A percentile compares a stretch with the other conserved stretches of the same genome.
Conservation (phyloP, 108 stramenopile species). For the Tribonema minus region DNA sequence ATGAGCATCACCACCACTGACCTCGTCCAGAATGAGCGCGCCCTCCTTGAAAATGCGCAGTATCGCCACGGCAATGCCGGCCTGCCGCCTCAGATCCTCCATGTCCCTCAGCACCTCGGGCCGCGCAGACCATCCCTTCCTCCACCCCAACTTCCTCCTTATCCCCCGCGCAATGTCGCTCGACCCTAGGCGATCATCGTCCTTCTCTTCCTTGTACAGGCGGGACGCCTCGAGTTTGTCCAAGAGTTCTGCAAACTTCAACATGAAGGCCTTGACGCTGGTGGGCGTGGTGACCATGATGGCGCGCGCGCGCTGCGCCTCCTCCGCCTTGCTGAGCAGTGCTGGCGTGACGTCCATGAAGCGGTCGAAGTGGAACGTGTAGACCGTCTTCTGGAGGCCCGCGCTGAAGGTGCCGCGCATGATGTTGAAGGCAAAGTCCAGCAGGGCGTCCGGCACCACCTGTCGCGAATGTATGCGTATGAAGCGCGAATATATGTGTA, state of each 20-base stretch:
- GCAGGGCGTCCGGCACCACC: conserved; percentile 94
- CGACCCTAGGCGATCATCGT: conserved; percentile 19
- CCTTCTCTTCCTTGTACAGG: conserved; percentile 13
- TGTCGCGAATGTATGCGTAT: conserved; percentile 46
- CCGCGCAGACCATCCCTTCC: background rate
- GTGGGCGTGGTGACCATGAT: conserved; percentile 95
- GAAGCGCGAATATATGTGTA: background rate
- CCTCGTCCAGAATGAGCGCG: conserved; percentile 87
- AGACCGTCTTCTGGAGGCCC: conserved; percentile 90
- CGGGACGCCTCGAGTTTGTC: conserved; percentile 72
- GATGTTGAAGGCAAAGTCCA: conserved; percentile 90
- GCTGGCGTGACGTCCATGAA: conserved; percentile 80
- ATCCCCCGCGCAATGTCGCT: conserved; percentile 21
- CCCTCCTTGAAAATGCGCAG: conserved; percentile 80
- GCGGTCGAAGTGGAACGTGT: conserved; percentile 93
- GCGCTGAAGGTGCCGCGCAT: conserved; percentile 95
- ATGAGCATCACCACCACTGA: background rate
- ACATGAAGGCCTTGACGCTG: conserved; percentile 90
- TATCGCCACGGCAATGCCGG: conserved; percentile 60
- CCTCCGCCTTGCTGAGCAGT: conserved; percentile 73
- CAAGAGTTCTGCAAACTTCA: conserved; percentile 96
- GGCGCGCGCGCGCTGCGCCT: conserved; percentile 81
- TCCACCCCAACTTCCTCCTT: background rate
- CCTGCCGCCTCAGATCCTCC: conserved; percentile 36
- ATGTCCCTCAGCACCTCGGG: background rate